Evolutionary conservation across 2,329 filamentous ascomycete genomes (phyloP).

Genomic region (Chalaropsis thielavioides): DNA sequence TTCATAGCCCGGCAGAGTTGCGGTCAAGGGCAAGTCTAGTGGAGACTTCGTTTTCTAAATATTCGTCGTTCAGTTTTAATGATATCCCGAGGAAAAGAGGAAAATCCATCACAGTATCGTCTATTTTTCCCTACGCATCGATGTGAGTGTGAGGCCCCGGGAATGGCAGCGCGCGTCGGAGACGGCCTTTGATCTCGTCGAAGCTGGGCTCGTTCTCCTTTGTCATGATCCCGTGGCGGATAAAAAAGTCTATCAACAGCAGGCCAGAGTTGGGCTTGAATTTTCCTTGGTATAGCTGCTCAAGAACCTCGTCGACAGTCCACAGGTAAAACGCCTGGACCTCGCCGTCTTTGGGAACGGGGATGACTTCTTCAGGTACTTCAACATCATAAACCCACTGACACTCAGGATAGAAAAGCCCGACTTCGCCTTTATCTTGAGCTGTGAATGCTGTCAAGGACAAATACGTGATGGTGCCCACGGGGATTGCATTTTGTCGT

Average conservation of each 20-base stretch:
- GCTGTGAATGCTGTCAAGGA: slow-evolving; percentile 49
- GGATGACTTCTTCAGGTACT: slow-evolving; percentile 51
- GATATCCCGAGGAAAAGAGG: slow-evolving; percentile 4
- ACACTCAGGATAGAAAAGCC: slow-evolving; percentile 75
- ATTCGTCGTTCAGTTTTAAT: not conserved
- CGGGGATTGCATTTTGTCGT: slow-evolving; percentile 40
- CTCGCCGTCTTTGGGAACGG: slow-evolving; percentile 72
- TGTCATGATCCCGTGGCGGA: slow-evolving; percentile 69
- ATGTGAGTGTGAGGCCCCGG: slow-evolving; percentile 43
- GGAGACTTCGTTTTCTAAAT: not conserved
- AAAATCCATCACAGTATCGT: slow-evolving; percentile 2
- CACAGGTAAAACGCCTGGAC: slow-evolving; percentile 72
- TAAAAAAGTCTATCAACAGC: slow-evolving; percentile 76
- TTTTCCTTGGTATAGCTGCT: slow-evolving; percentile 52
- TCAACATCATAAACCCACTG: slow-evolving; percentile 87
- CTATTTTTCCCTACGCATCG: slow-evolving; percentile 9
- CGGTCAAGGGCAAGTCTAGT: not conserved
- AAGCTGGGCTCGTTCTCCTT: slow-evolving; percentile 65
- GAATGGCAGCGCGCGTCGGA: slow-evolving; percentile 71
- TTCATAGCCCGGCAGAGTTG: slow-evolving; percentile 4
- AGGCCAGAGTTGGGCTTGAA: slow-evolving; percentile 92
- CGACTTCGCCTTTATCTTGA: slow-evolving; percentile 31
- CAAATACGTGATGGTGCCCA: slow-evolving; percentile 69
- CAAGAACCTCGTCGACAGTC: slow-evolving; percentile 60
- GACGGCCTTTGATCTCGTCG: slow-evolving; percentile 55